Base-by-base conservation (phyloP, 1,284 basidiomycete genomes). In the Lentinus polychrous region DNA sequence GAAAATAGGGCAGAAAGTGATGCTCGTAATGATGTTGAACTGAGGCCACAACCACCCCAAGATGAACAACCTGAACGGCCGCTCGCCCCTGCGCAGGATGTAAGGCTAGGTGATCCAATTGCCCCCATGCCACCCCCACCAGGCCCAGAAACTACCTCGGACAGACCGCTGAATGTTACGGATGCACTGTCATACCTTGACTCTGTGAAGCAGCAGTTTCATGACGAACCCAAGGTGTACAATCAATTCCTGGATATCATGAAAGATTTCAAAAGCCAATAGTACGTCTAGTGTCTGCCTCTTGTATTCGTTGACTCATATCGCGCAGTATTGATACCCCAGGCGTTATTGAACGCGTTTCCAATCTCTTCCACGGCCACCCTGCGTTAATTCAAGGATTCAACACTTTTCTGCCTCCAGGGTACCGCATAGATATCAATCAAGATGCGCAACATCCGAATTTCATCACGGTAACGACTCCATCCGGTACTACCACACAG, bases 171-270 rank as follows among this genome's bases (percentile, higher is more conserved):
- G 57, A 86, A 89, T 51, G 86, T 90, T 50, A 83, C 86, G 40
- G 94, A 97, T 68, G 94, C 94, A n/a, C 74, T 97, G 49, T 86
- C 81, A 64, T 98, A 96, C 65, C 79, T 97, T 45, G 93, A 96
- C 67, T 86, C 88, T 51, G 94, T 97, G 71, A 95, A 96, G 71
- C 68, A 79, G 42, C 86, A 91, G 67, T 97, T 96, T 60, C 75
- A 81, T 42, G 84, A 91, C 60, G 81, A 87, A 53, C 92, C 93
- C 4, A 89, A 93, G 55, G 91, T 95, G 14, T 97, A 96, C 70
- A 96, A 96, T 64, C 81, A 84, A 49, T 97, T 97, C 65, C 70
- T 98, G 60, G 94, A 96, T 61, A 95, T 97, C 56, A 97, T 97
- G 94, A 97, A 98, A 68, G 94, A 97, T 63, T 95, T 95, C 68